Evolutionary conservation across 2,329 filamentous ascomycete genomes (phyloP).

Genomic region (Thielaviopsis euricoi): DNA sequence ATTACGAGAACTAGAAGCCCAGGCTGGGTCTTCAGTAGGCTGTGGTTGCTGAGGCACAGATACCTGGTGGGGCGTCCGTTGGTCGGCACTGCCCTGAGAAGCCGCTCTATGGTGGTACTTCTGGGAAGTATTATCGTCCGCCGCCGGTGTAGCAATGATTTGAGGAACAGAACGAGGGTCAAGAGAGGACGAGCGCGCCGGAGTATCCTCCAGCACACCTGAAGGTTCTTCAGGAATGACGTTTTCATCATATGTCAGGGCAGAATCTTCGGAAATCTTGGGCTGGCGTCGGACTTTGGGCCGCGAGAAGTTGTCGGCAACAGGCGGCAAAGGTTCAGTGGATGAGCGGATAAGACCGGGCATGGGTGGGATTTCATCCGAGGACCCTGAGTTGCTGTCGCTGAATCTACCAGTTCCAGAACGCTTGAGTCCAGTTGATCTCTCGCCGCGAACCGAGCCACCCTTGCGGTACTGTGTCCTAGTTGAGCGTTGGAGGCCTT

Average conservation of each 20-base stretch:
- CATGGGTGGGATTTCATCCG: conserved; percentile 18
- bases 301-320: conserved; percentile 42
- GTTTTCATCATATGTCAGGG: conserved; percentile 10
- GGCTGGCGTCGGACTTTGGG: conserved; percentile 35
- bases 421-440: conserved; percentile 59
- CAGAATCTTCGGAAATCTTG: conserved; percentile 30
- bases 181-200: conserved; percentile 9
- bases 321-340: conserved; percentile 43
- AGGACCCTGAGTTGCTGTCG: conserved; percentile 21
- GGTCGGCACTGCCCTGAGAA: neutral
- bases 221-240: neutral
- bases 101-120: neutral
- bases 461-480: conserved; percentile 76
- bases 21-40: neutral
- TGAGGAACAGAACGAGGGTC: conserved; percentile 29
- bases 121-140: conserved; percentile 17
- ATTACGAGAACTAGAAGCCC: neutral
- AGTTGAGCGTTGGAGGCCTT: conserved; percentile 75
- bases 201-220: neutral
- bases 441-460: conserved; percentile 68
- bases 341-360: conserved; percentile 42
- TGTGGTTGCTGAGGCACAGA: neutral
- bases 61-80: neutral
- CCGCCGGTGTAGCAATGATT: conserved; percentile 48
- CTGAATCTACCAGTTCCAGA: conserved; percentile 23